Percentiles rank a stretch among this genome's conserved stretches.
These are phyloP conservation scores for Coffea eugenioides DNA, from an alignment of 257 asterid genomes.

Conservation along the genomic window DNA sequence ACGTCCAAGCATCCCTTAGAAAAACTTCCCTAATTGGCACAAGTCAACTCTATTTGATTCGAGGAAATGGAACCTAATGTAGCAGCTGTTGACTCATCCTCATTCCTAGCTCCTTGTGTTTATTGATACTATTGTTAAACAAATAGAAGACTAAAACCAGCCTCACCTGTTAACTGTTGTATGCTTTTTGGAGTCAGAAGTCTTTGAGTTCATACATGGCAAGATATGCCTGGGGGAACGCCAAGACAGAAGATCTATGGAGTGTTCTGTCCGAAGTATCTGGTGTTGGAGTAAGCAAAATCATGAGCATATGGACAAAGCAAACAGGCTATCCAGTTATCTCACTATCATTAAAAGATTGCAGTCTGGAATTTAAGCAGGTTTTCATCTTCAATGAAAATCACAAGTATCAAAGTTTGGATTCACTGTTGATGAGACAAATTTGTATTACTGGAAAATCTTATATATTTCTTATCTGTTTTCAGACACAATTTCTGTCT, in stretches of 20 bases:
- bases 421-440: not conserved
- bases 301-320: slow-evolving; percentile 45
- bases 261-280: slow-evolving; percentile 39
- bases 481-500: slow-evolving; percentile 33
- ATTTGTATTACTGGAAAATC: not conserved
- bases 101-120: too few relatives aligned
- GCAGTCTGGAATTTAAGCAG: slow-evolving; percentile 37
- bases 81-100: too few relatives aligned
- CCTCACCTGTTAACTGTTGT: not conserved
- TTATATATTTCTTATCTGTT: not conserved
- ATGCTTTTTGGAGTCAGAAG: slow-evolving; percentile 18
- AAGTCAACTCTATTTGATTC: too few relatives aligned
- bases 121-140: too few relatives aligned
- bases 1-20: too few relatives aligned
- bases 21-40: too few relatives aligned
- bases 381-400: slow-evolving; percentile 4
- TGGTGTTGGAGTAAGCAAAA: slow-evolving; percentile 31
- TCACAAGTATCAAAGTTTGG: not conserved
- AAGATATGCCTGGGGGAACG: slow-evolving; percentile 34
- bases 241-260: slow-evolving; percentile 49
- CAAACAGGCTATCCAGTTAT: slow-evolving; percentile 46
- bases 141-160: not conserved
- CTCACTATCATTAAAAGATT: slow-evolving; percentile 26
- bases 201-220: slow-evolving; percentile 40
- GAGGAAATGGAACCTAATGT: too few relatives aligned